phyloP scores from a whole-genome alignment of 148 eudicot genomes.

The Oxyria digyna region DNA sequence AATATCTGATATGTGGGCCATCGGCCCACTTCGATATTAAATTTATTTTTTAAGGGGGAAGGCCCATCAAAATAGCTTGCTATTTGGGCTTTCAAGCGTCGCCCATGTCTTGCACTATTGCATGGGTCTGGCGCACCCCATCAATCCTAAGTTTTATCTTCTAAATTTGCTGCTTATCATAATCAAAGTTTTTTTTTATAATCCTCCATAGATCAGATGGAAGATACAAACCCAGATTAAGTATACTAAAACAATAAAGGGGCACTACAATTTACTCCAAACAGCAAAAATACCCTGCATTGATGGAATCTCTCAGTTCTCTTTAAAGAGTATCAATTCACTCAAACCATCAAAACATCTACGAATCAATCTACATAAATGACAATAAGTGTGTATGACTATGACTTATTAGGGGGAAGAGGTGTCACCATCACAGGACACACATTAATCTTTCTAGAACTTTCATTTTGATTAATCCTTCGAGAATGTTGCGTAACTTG shows the following conservation, averaged over 20 bases:
- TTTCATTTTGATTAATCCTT: neutral
- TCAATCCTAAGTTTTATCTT: too few species aligned
- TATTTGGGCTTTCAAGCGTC: too few species aligned
- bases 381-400: neutral
- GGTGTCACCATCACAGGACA: neutral
- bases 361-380: neutral
- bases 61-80: too few species aligned
- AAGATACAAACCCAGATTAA: neutral
- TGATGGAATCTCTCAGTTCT: neutral
- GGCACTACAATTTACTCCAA: neutral
- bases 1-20: too few species aligned
- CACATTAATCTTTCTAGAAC: neutral
- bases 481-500: slow-evolving; percentile 15
- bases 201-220: neutral
- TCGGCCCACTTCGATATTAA: too few species aligned
- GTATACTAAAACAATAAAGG: neutral
- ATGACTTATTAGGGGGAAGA: neutral
- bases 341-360: neutral
- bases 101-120: too few species aligned
- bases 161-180: too few species aligned
- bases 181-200: too few species aligned
- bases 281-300: neutral
- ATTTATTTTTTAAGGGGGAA: too few species aligned
- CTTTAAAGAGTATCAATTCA: neutral
- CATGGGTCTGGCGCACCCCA: too few species aligned